phyloP scores from a whole-genome alignment of 2,329 filamentous ascomycete genomes.

The Capronia americana region DNA sequence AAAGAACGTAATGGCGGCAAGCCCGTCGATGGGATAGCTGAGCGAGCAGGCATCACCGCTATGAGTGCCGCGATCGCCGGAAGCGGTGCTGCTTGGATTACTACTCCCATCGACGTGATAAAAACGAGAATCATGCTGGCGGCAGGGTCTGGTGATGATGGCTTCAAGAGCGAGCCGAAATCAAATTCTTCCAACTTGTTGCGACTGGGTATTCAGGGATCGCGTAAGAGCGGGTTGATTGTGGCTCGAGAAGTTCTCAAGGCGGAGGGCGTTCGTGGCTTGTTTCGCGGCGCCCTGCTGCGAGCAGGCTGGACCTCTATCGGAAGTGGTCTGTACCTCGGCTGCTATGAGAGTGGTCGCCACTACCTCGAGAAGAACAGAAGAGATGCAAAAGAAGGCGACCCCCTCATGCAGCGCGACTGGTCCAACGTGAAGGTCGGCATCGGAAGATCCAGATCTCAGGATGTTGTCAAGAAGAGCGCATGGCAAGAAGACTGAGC shows the following conservation, averaged over 20 bases:
- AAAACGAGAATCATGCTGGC: slow-evolving; percentile 89
- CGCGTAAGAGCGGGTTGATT: slow-evolving; percentile 57
- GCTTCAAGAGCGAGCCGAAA: slow-evolving; percentile 21
- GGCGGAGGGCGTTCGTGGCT: slow-evolving; percentile 71
- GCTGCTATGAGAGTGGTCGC: slow-evolving; percentile 82
- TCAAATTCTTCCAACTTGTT: slow-evolving; percentile 31
- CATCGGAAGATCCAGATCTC: slow-evolving; percentile 39
- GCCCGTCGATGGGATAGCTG: slow-evolving; percentile 55
- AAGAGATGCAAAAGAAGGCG: slow-evolving; percentile 36
- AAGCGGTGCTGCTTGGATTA: slow-evolving; percentile 76
- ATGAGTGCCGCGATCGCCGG: slow-evolving; percentile 76
- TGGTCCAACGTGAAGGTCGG: slow-evolving; percentile 40
- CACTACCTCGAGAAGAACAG: slow-evolving; percentile 58
- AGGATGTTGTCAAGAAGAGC: slow-evolving; percentile 40
- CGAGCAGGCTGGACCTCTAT: slow-evolving; percentile 81
- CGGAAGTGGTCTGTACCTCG: slow-evolving; percentile 82
- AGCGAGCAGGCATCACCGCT: slow-evolving; percentile 75
- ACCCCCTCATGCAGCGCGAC: slow-evolving; percentile 37
- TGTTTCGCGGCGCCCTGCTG: slow-evolving; percentile 76
- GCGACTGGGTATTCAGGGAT: slow-evolving; percentile 33
- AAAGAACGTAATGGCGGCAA: slow-evolving; percentile 47
- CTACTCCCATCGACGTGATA: slow-evolving; percentile 86
- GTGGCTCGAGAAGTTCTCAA: slow-evolving; percentile 70
- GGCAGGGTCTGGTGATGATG: slow-evolving; percentile 52
- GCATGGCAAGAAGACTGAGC: slow-evolving; percentile 41